A percentile compares a stretch with the other conserved stretches of the same genome.
Conservation (phyloP, 305 asterid genomes). For the Striga hermonthica region DNA sequence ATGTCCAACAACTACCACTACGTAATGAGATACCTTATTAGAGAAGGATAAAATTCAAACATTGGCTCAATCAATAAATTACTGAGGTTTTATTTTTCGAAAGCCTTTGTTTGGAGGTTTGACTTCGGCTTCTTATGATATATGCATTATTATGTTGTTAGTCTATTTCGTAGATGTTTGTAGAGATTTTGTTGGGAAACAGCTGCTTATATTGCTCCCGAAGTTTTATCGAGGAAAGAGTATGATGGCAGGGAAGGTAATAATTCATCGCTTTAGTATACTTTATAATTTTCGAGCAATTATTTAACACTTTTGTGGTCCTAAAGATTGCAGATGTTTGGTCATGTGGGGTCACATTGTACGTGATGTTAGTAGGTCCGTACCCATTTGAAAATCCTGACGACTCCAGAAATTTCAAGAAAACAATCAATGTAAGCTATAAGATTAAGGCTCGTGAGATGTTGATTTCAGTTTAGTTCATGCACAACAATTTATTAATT, state of each 20-base stretch:
- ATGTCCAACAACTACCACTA: no score
- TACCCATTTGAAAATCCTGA: conserved; percentile 85
- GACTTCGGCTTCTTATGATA: no score
- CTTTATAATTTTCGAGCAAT: no score
- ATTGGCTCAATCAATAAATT: conserved; percentile 67
- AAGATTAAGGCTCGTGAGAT: neutral
- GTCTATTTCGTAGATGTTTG: conserved; percentile 97
- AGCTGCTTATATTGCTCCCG: conserved; percentile 83
- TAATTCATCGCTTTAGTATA: no score
- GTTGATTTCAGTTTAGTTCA: neutral
- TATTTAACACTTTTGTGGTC: conserved; percentile 33
- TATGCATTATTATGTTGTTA: no score
- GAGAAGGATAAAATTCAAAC: no score
- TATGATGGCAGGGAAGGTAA: conserved; percentile 57
- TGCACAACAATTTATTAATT: neutral
- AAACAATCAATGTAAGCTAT: conserved; percentile 56
- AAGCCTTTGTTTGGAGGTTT: no score
- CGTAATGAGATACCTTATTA: no score
- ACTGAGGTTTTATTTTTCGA: no score
- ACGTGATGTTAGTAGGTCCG: conserved; percentile 87
- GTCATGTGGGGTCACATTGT: conserved; percentile 90
- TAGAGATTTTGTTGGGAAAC: conserved; percentile 85
- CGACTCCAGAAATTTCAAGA: conserved; percentile 83
- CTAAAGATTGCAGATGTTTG: conserved; percentile 86
- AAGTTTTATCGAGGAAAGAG: conserved; percentile 66